Evolutionary conservation across 306 rosid species (phyloP), one percentile per base, ranked within the genome.

Genomic region (Prunus fruticosa): DNA sequence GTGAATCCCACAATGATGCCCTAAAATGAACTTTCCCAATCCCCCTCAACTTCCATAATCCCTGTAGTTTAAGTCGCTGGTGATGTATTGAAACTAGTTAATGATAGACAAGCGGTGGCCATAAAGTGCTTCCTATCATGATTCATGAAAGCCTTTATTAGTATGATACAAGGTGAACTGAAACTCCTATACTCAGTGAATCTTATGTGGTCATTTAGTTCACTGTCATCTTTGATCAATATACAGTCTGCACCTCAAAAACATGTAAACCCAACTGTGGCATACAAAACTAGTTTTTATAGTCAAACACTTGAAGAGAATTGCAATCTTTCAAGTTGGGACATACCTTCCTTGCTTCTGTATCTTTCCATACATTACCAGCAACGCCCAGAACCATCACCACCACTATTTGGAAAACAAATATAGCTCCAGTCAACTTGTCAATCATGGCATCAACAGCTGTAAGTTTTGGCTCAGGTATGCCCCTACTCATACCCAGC

Each of bases 371-470:
- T 65, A 91, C 93, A 84, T 96, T 92, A 45, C 99, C 99, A 58
- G 99, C 98, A 74, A 96, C 65, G 49, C 99, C 99, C 56, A 96
- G 91, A 84, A 96, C 99, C 83, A 96, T 75, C 75, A 96, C 97
- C 81, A 96, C 99, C 76, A 95, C 99, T 65, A 96, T 87, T 89
- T 96, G 99, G 79, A 96, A 96, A 63, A 89, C 80, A 83, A 96
- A 96, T 83, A 96, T 96, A 78, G 99, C 99, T 76, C 98, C 98
- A 66, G 97, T 96, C 89, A 96, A 87, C 88, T 92, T 96, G 93
- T 96, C 99, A 46, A 96, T 91, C 97, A 91, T 91, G 67, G 98
- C 97, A 87, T 96, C 99, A 80, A 92, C 82, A 66, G 99, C 98
- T 81, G 99, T 96, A 75, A 96, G 99, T 89, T 95, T 95, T 72